phyloP scores from a whole-genome alignment of 2,329 filamentous ascomycete species.

The Neocatenulostroma microsporum region DNA sequence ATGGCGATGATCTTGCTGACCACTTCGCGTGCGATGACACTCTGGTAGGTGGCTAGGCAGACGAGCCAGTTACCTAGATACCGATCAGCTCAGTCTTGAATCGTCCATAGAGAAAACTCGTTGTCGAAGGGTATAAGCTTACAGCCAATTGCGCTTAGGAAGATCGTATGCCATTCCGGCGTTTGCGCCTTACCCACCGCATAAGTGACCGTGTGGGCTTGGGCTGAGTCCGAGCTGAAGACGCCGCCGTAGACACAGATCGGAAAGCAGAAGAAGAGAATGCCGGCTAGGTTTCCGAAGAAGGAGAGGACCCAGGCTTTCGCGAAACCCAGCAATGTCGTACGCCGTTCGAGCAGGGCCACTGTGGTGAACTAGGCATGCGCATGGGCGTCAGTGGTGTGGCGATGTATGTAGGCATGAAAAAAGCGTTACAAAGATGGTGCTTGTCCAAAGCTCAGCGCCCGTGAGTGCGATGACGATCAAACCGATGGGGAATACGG shows the following conservation, averaged over 20 bases:
- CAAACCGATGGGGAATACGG: constrained; percentile 31
- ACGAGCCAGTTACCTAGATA: no score
- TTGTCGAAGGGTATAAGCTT: no score
- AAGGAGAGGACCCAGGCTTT: constrained; percentile 26
- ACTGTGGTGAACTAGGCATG: constrained; percentile 38
- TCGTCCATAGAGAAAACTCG: no score
- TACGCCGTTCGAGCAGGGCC: constrained; percentile 36
- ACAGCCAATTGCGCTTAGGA: no score
- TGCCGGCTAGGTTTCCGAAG: constrained; percentile 27
- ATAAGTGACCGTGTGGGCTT: no score
- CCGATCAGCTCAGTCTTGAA: no score
- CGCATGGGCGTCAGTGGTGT: neutral
- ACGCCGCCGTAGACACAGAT: no score
- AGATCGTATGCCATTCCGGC: no score
- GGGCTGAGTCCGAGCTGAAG: no score
- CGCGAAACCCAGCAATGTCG: constrained; percentile 19
- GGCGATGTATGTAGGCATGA: no score
- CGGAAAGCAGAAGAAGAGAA: constrained; percentile 25
- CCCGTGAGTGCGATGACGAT: constrained; percentile 28
- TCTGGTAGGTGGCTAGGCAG: no score
- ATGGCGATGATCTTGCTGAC: constrained; percentile 48
- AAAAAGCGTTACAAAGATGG: constrained; percentile 20
- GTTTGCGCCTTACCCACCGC: no score
- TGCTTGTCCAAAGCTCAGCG: constrained; percentile 28
- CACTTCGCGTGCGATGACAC: constrained; percentile 45